Percentiles rank a stretch among this genome's conserved stretches.
phyloP scores from a whole-genome alignment of 2,329 filamentous ascomycete genomes.

The Falciphora oryzae region DNA sequence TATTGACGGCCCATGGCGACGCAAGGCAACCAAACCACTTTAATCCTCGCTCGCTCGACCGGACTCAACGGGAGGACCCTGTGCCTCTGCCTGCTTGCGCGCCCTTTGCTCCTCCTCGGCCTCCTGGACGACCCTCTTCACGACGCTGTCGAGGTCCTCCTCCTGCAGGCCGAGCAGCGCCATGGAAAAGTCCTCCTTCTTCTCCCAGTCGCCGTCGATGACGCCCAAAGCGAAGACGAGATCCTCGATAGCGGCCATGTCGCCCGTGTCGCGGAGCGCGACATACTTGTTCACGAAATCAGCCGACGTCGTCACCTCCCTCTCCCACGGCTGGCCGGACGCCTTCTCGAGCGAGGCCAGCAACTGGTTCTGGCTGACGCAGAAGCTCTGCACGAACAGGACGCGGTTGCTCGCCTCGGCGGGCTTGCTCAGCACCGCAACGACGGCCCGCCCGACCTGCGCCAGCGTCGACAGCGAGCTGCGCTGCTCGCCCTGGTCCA shows the following conservation, averaged over 20 bases:
- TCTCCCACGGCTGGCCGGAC: constrained; percentile 13
- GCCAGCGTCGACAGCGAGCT: constrained; percentile 31
- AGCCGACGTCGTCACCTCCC: constrained; percentile 21
- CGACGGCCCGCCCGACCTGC: constrained; percentile 28
- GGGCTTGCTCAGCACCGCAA: constrained; percentile 23
- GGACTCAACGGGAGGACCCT: neutral
- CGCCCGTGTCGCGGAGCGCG: constrained; percentile 30
- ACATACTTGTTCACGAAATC: constrained; percentile 33
- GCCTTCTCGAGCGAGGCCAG: constrained; percentile 28
- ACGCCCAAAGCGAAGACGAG: constrained; percentile 44
- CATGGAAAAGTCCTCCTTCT: constrained; percentile 40
- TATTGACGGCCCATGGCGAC: too few species aligned
- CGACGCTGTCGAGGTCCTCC: constrained; percentile 38
- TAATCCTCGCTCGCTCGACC: neutral
- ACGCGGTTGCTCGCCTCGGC: constrained; percentile 27
- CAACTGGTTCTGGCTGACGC: constrained; percentile 30
- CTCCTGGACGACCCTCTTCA: constrained; percentile 27
- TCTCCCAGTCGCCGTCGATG: constrained; percentile 43
- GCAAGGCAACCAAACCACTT: too few species aligned
- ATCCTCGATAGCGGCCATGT: constrained; percentile 35
- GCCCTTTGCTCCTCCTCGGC: neutral
- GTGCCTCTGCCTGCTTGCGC: neutral
- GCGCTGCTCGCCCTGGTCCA: constrained; percentile 26
- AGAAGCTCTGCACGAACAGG: constrained; percentile 36
- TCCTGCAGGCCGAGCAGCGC: constrained; percentile 38